Evolutionary conservation across 2,329 filamentous ascomycete species (phyloP), one percentile per base, ranked within the genome.

Genomic region (Scolecobasidium constrictum): DNA sequence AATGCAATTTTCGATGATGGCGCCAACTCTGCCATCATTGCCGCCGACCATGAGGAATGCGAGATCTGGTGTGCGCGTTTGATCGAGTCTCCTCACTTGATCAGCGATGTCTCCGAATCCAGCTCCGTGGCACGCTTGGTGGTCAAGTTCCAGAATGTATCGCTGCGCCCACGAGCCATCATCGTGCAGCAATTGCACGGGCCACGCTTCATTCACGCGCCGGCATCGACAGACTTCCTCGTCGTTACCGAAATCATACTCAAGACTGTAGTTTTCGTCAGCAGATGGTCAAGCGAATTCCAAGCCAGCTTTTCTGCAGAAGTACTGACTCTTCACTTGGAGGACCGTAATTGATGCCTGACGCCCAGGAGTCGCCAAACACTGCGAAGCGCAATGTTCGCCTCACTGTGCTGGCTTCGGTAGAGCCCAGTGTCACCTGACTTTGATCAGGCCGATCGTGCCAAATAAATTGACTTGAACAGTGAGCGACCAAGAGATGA

Each of bases 21-120:
- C 9, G 9, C 6, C 13, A 17, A 31, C 41, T 9, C 44, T 42
- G 7, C 41, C 44, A 11, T n/a, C 15, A 26, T 46, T 46, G 34
- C 44, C 44, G 9, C 44, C 44, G 16, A 46, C 40, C 44, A 46
- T 44, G 5, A 46, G 34, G 3, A 38, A 46, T 20, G 33, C 41
- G 19, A 44, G 19, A 16, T 40, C 23, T 11, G 42, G 44, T 11
- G 42, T 16, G 15, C 21, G 4, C 11, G 23, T 36, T n/a, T 33
- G 38, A 31, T 44, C 35, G 7, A 46, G 35, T 4, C 35, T 12
- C 6, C 13, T 4, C 16, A 46, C 33, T 40, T 46, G 44, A 35
- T 46, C 41, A 17, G 35, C 17, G 5, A 46, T 35, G 13, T 45
- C 44, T 16, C 39, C 35, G 21, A 46, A 46, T n/a, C 22, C 16